Conservation (phyloP, 2,329 filamentous ascomycete species). For the Aureobasidium subglaciale region DNA sequence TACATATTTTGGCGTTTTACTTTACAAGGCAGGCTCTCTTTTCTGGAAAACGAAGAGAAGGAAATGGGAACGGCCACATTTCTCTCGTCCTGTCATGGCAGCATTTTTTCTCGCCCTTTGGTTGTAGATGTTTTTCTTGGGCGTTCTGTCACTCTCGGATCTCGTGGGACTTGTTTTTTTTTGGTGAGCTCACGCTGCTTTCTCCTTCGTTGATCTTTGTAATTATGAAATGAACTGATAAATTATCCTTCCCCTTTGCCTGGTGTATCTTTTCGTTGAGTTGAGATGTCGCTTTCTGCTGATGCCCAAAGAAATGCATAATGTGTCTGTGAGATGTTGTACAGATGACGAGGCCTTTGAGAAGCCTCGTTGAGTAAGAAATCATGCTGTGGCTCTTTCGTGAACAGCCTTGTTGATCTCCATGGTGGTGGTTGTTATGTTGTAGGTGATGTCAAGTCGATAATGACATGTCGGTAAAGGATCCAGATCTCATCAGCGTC, state of each 20-base stretch:
- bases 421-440: too few species aligned
- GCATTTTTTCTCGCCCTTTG: background rate
- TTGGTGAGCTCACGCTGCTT: background rate
- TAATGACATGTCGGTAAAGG: too few species aligned
- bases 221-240: conserved; percentile 1
- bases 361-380: too few species aligned
- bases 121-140: background rate
- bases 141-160: background rate
- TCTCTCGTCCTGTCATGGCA: conserved; percentile 1
- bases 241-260: background rate
- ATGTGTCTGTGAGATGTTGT: too few species aligned
- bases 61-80: background rate
- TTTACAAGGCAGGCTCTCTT: background rate
- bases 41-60: background rate
- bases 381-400: too few species aligned
- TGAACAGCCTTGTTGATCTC: too few species aligned
- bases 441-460: too few species aligned
- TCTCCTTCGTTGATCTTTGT: background rate
- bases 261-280: background rate
- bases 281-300: too few species aligned
- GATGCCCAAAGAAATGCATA: too few species aligned
- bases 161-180: background rate
- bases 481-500: too few species aligned
- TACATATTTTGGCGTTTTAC: background rate
- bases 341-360: too few species aligned